Evolutionary conservation across 352 stramenopile species (phyloP).

Genomic region (Globisporangium nagaii): DNA sequence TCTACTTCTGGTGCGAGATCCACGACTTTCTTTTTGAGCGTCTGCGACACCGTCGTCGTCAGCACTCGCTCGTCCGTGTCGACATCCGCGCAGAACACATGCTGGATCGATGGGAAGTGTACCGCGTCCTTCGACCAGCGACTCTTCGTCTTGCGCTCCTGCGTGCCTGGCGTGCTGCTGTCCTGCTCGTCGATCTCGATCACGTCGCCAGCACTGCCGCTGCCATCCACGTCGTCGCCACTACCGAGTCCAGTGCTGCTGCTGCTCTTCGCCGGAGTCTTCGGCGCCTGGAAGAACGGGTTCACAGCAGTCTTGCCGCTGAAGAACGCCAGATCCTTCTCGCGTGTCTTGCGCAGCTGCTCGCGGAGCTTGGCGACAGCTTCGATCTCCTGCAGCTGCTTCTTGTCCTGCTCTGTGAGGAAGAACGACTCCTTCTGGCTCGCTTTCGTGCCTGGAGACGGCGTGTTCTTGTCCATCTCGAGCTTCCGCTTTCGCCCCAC

Average conservation of each 20-base stretch:
- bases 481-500: constrained; percentile 51
- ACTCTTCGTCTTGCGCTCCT: constrained; percentile 12
- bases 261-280: constrained; percentile 7
- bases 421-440: constrained; percentile 52
- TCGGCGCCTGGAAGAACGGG: constrained; percentile 59
- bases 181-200: constrained; percentile 27
- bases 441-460: constrained; percentile 19
- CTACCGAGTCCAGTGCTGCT: background rate
- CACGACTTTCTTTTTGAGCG: background rate
- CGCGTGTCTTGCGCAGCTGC: constrained; percentile 52
- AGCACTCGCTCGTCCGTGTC: constrained; percentile 12
- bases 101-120: constrained; percentile 42
- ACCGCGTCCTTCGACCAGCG: constrained; percentile 35
- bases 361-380: constrained; percentile 55
- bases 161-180: background rate
- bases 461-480: constrained; percentile 55
- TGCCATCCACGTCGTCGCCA: background rate
- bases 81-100: constrained; percentile 17
- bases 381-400: constrained; percentile 68
- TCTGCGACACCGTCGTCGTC: background rate
- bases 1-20: background rate
- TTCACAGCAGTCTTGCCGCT: constrained; percentile 41
- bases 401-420: constrained; percentile 54
- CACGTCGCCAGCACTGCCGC: constrained; percentile 5
- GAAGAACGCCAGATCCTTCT: constrained; percentile 72